Evolutionary conservation across 768 basidiomycete species (phyloP).

Genomic region (Hygrocybe punicea): DNA sequence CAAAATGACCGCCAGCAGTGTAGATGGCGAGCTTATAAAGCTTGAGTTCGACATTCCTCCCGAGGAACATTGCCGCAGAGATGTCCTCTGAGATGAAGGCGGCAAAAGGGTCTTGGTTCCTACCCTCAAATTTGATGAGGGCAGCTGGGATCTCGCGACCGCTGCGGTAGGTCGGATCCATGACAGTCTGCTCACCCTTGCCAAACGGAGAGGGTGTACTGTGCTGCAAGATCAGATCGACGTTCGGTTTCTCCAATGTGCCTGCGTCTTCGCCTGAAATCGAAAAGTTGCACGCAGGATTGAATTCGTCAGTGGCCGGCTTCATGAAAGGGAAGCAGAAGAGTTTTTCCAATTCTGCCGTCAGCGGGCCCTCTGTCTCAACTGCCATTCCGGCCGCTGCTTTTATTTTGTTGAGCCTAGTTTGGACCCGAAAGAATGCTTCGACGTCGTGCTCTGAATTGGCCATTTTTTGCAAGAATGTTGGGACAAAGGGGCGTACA

Average conservation of each 20-base stretch:
- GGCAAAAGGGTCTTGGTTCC: neutral
- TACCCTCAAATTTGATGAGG: neutral
- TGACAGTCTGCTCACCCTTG: slow-evolving; percentile 15
- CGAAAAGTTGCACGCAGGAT: neutral
- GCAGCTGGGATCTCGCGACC: slow-evolving; percentile 12
- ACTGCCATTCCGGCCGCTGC: neutral
- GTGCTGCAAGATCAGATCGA: slow-evolving; percentile 13
- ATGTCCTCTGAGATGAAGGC: neutral
- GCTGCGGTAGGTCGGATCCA: slow-evolving; percentile 14
- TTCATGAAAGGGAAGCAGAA: neutral
- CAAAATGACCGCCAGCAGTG: slow-evolving; percentile 18
- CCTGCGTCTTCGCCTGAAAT: slow-evolving; percentile 13
- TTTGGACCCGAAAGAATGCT: neutral
- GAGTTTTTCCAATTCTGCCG: neutral
- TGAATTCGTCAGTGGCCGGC: neutral
- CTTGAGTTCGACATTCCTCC: slow-evolving; percentile 3
- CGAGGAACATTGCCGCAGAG: slow-evolving; percentile 1
- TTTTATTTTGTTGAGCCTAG: neutral
- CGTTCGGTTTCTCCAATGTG: slow-evolving; percentile 9
- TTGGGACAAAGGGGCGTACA: no score
- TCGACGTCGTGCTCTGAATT: neutral
- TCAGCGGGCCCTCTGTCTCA: neutral
- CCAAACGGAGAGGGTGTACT: slow-evolving; percentile 15
- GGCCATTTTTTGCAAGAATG: neutral
- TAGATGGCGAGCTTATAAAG: slow-evolving; percentile 20